Conservation (phyloP, 768 basidiomycete species). For the Russula sp. region DNA sequence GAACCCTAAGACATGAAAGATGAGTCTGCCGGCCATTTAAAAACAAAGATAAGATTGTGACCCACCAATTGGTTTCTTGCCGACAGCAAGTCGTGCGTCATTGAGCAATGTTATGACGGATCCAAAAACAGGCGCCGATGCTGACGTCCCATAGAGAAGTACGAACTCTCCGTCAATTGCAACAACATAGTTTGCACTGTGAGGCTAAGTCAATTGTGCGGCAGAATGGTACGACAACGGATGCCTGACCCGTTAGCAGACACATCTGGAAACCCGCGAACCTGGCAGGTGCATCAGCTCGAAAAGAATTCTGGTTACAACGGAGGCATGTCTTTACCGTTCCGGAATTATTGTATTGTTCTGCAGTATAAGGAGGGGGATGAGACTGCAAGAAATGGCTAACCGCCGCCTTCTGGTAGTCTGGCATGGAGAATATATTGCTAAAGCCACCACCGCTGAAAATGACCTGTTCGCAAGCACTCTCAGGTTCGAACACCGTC, state of each 20-base stretch:
- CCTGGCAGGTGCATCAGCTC: slow-evolving; percentile 6
- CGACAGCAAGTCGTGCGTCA: slow-evolving; percentile 30
- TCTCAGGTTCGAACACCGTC: slow-evolving; percentile 32
- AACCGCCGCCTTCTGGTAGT: slow-evolving; percentile 30
- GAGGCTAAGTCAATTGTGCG: not conserved
- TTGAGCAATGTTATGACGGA: slow-evolving; percentile 32
- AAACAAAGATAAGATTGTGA: not conserved
- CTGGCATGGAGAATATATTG: slow-evolving; percentile 34
- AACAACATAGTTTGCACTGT: not conserved
- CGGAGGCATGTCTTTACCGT: slow-evolving; percentile 16
- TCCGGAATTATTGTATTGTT: slow-evolving; percentile 31
- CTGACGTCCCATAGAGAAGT: slow-evolving; percentile 32
- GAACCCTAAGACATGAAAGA: not conserved
- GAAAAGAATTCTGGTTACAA: not conserved
- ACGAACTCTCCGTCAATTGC: slow-evolving; percentile 25
- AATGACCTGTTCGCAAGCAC: slow-evolving; percentile 33
- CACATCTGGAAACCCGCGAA: slow-evolving; percentile 30
- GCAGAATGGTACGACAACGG: not conserved
- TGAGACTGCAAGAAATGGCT: slow-evolving; percentile 27
- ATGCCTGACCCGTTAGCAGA: slow-evolving; percentile 29
- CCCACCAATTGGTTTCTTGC: slow-evolving; percentile 22
- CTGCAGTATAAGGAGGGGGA: slow-evolving; percentile 30
- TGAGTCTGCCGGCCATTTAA: not conserved
- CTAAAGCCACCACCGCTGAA: slow-evolving; percentile 37
- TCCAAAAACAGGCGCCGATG: slow-evolving; percentile 30